These are phyloP conservation scores for Cyberlindnera galapagoensis DNA, from an alignment of 805 yeast species.

Conservation along the genomic window DNA sequence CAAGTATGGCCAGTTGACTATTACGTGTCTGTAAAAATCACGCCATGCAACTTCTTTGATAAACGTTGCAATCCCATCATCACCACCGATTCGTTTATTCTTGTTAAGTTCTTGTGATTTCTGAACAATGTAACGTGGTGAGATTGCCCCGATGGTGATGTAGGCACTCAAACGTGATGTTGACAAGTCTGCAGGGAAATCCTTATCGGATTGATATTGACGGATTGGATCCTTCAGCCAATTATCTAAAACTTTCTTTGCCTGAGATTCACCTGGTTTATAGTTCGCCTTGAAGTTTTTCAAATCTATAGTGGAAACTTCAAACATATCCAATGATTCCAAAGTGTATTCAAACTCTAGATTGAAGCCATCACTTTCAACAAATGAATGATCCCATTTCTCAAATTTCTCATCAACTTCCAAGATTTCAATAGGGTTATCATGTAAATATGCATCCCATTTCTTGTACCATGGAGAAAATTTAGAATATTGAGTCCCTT, in stretches of 20 bases:
- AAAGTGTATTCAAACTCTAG: slow-evolving; percentile 18
- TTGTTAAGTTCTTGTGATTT: slow-evolving; percentile 26
- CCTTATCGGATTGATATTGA: slow-evolving; percentile 16
- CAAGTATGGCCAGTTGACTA: slow-evolving; percentile 43
- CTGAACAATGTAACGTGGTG: slow-evolving; percentile 34
- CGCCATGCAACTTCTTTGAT: slow-evolving; percentile 54
- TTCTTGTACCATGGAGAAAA: slow-evolving; percentile 44
- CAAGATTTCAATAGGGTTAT: slow-evolving; percentile 3
- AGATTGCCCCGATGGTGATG: slow-evolving; percentile 40
- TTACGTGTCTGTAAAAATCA: slow-evolving; percentile 46
- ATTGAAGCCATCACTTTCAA: slow-evolving; percentile 13
- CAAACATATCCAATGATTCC: slow-evolving; percentile 6
- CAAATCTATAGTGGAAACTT: not conserved
- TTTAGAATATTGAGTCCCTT: slow-evolving; percentile 39
- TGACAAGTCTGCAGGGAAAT: slow-evolving; percentile 14
- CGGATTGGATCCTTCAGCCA: slow-evolving; percentile 11
- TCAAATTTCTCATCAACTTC: slow-evolving; percentile 6
- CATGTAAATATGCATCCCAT: slow-evolving; percentile 31
- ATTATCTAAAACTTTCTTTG: slow-evolving; percentile 12
- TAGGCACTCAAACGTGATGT: slow-evolving; percentile 40
- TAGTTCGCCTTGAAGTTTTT: not conserved
- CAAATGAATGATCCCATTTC: slow-evolving; percentile 7
- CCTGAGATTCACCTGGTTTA: slow-evolving; percentile 18
- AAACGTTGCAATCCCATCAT: slow-evolving; percentile 35
- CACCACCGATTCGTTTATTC: slow-evolving; percentile 24